A percentile compares a stretch with the other conserved stretches of the same genome.
Conservation (phyloP, 2,329 filamentous ascomycete species). For the Ophiostoma novo-ulmi region DNA sequence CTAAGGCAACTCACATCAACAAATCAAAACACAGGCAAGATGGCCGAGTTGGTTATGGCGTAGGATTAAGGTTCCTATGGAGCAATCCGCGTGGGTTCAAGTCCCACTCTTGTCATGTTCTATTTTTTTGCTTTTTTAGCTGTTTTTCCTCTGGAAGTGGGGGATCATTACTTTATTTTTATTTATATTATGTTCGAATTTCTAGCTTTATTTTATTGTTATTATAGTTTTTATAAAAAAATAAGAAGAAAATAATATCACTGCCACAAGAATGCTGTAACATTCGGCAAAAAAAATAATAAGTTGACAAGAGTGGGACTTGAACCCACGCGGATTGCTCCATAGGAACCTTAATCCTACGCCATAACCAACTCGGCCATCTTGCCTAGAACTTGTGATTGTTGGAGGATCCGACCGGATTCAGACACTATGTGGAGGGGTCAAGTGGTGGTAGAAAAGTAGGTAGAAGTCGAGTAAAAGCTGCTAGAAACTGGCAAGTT, state of each 20-base stretch:
- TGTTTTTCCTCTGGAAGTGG: no score
- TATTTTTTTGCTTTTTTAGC: background rate
- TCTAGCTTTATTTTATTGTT: no score
- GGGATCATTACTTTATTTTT: no score
- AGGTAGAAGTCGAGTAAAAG: background rate
- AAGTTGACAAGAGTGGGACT: conserved; percentile 27
- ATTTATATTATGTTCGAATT: no score
- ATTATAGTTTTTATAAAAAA: no score
- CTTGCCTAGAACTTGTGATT: conserved; percentile 22
- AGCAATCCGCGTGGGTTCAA: conserved; percentile 39
- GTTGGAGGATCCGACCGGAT: background rate
- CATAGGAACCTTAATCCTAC: conserved; percentile 32
- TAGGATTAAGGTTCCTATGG: conserved; percentile 32
- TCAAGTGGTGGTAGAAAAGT: background rate
- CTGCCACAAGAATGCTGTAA: no score
- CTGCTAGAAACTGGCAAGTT: no score
- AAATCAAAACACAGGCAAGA: conserved; percentile 25
- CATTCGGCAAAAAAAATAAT: background rate
- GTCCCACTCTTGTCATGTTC: conserved; percentile 24
- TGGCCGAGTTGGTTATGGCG: conserved; percentile 32
- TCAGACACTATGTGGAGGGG: background rate
- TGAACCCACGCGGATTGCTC: conserved; percentile 38
- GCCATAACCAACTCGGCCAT: conserved; percentile 33
- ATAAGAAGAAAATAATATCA: no score
- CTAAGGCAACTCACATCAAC: background rate